Conservation (phyloP, 352 stramenopile genomes). For the Plasmopara halstedii region DNA sequence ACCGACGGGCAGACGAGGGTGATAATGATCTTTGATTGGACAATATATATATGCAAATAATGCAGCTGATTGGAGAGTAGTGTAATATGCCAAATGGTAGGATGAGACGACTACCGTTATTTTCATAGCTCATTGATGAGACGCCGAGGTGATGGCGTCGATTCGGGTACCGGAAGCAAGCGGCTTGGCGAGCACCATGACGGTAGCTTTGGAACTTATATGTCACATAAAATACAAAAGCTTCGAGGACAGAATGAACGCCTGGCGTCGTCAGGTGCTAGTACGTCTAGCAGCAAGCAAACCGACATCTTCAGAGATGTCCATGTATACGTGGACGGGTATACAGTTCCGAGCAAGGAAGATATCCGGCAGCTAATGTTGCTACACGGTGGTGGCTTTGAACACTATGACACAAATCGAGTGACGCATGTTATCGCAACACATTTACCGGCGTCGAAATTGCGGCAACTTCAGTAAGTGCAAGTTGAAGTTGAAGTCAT, state of each 20-base stretch:
- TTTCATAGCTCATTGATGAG: constrained; percentile 2
- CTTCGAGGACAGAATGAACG: constrained; percentile 62
- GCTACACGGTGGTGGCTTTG: constrained; percentile 74
- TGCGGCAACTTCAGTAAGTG: constrained; percentile 77
- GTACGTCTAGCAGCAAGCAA: background rate
- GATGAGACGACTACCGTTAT: too few species aligned
- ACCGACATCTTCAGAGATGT: constrained; percentile 57
- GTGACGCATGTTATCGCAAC: constrained; percentile 88
- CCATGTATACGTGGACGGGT: constrained; percentile 83
- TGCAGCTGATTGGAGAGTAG: background rate
- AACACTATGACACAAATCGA: constrained; percentile 79
- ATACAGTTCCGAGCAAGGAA: constrained; percentile 77
- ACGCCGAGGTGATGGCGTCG: constrained; percentile 11
- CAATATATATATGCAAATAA: background rate
- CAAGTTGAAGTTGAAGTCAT: constrained; percentile 9
- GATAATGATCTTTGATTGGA: constrained; percentile 13
- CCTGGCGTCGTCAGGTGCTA: constrained; percentile 10
- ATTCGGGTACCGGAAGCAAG: constrained; percentile 19
- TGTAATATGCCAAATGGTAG: too few species aligned
- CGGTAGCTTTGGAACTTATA: constrained; percentile 85
- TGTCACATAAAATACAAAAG: constrained; percentile 89
- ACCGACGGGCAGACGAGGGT: constrained; percentile 14
- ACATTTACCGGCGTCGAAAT: constrained; percentile 74
- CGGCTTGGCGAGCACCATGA: constrained; percentile 79
- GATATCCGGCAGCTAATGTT: constrained; percentile 77